A percentile compares a stretch with the other conserved stretches of the same genome.
These are phyloP conservation scores for Candida corydali DNA, from an alignment of 805 yeast species.

Conservation along the genomic window DNA sequence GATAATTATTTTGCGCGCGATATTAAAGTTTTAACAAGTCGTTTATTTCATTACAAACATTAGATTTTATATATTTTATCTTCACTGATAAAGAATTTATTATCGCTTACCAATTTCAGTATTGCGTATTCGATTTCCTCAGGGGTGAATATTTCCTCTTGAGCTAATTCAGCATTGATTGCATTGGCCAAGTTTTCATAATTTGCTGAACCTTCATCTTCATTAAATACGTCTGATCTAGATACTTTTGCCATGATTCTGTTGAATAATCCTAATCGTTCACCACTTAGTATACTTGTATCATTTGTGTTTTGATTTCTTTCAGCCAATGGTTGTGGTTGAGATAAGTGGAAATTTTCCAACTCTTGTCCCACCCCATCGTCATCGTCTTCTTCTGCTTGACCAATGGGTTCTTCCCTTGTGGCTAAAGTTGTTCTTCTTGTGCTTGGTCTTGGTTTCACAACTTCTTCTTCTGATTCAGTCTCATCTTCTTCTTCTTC, in stretches of 20 bases:
- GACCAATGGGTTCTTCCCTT: constrained; percentile 5
- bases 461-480: constrained; percentile 21
- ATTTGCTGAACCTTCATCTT: constrained; percentile 28
- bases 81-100: constrained; percentile 33
- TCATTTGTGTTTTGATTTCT: constrained; percentile 13
- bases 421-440: constrained; percentile 16
- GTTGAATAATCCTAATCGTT: constrained; percentile 28
- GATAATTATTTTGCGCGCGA: no score
- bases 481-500: constrained; percentile 20
- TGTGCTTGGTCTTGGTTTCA: constrained; percentile 13
- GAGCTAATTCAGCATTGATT: constrained; percentile 32
- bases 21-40: no score
- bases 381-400: constrained; percentile 12
- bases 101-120: constrained; percentile 30
- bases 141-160: constrained; percentile 33
- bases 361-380: constrained; percentile 22
- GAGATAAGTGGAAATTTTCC: constrained; percentile 26
- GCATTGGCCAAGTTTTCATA: constrained; percentile 26
- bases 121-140: constrained; percentile 31
- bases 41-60: no score
- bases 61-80: constrained; percentile 38
- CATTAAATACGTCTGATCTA: constrained; percentile 29
- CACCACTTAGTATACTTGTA: constrained; percentile 25
- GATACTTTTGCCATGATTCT: constrained; percentile 28
- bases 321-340: constrained; percentile 23